Percentiles rank a stretch among this genome's conserved stretches.
Conservation (phyloP, 768 basidiomycete genomes). For the Coprinopsis cinerea region DNA sequence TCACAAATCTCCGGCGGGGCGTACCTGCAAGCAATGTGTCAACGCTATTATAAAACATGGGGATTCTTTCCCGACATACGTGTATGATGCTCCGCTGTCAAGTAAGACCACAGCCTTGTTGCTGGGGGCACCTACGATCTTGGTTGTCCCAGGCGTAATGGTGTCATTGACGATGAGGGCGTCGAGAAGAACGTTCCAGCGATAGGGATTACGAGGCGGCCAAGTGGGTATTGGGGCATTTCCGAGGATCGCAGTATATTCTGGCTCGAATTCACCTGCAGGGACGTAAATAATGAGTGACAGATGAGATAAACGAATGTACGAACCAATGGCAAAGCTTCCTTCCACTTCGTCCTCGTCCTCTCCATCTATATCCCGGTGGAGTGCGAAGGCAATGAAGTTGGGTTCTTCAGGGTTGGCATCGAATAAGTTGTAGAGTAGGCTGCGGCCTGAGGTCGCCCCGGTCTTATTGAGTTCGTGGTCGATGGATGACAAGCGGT, state of each 20-base stretch:
- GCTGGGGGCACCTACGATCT: constrained; percentile 50
- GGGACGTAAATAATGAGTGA: constrained; percentile 5
- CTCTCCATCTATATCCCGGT: constrained; percentile 53
- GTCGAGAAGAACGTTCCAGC: constrained; percentile 78
- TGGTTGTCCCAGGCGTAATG: constrained; percentile 46
- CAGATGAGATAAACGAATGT: not conserved
- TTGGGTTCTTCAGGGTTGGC: constrained; percentile 68
- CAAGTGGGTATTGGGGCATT: constrained; percentile 64
- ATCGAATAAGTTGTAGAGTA: constrained; percentile 73
- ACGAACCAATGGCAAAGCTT: constrained; percentile 63
- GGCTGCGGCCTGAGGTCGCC: constrained; percentile 54
- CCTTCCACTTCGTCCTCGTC: constrained; percentile 53
- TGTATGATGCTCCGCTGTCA: constrained; percentile 79
- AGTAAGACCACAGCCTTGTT: constrained; percentile 71
- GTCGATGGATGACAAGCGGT: constrained; percentile 70
- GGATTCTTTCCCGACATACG: no score
- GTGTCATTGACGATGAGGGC: constrained; percentile 56
- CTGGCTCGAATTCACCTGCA: constrained; percentile 60
- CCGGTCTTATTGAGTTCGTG: constrained; percentile 50
- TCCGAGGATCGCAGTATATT: constrained; percentile 54
- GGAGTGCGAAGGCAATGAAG: constrained; percentile 73
- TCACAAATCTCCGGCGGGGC: constrained; percentile 57
- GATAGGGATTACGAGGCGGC: constrained; percentile 53
- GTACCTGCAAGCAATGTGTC: constrained; percentile 41
- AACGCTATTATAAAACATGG: not conserved